These are phyloP conservation scores for Triticum turgidum DNA, from an alignment of 176 grass and related monocot species.

Conservation along the genomic window DNA sequence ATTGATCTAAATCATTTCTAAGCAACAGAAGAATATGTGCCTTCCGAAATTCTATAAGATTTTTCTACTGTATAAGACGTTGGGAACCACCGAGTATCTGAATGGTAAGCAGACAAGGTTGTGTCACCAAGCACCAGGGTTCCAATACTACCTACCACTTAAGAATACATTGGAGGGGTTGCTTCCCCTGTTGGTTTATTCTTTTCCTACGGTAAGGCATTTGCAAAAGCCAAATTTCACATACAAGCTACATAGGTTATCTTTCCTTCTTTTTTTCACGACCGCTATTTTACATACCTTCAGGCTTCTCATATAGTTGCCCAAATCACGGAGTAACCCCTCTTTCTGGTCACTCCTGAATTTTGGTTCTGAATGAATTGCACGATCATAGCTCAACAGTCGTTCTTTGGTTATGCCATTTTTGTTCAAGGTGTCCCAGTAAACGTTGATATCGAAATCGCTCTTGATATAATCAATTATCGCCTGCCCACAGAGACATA, in stretches of 20 bases:
- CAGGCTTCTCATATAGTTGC: slow-evolving; percentile 83
- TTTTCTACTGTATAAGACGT: background rate
- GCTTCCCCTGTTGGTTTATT: background rate
- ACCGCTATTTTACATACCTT: slow-evolving; percentile 59
- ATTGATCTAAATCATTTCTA: no score
- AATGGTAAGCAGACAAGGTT: background rate
- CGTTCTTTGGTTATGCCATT: slow-evolving; percentile 92
- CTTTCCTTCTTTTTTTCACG: background rate
- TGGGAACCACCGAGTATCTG: background rate
- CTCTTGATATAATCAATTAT: slow-evolving; percentile 88
- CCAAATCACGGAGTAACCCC: slow-evolving; percentile 76
- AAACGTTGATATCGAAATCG: slow-evolving; percentile 78
- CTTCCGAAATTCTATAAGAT: background rate
- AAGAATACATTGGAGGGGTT: background rate
- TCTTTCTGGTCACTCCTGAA: slow-evolving; percentile 86
- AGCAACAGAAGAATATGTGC: no score
- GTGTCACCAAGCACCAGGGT: background rate
- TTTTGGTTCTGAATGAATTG: slow-evolving; percentile 96
- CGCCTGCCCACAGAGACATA: slow-evolving; percentile 56
- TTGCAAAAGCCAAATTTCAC: background rate
- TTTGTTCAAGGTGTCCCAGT: slow-evolving; percentile 95
- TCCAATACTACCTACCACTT: background rate
- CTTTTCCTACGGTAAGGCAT: background rate
- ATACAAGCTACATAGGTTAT: background rate
- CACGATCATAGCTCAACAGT: slow-evolving; percentile 86